Evolutionary conservation across 352 stramenopile genomes (phyloP), one percentile per base, ranked within the genome.

Genomic region (Peronospora farinosa): DNA sequence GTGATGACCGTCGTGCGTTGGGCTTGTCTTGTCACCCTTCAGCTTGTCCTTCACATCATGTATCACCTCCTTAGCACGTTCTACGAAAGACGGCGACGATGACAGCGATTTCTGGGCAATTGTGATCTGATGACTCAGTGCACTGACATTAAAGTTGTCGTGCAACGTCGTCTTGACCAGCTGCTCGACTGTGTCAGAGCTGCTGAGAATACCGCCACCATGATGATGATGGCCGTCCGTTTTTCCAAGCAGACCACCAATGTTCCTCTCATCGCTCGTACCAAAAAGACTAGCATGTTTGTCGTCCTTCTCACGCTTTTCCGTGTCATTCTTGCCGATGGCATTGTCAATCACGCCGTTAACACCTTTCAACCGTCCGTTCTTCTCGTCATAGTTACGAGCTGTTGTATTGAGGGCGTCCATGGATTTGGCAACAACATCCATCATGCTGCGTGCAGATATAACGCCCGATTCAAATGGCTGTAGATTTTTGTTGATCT

Each of bases 351-450:
- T 61, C 10, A 61, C 50, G 13, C 45, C 32, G 0, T 42, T 57
- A 25, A 65, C 60, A 15, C 57, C 57, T 12, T 53, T 61, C 23
- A 40, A 13, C 13, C 60, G 60, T 11, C 51, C 47, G 23, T 63
- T 63, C 47, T 55, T 49, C 28, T 67, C 38, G 28, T 67, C 58
- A 23, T 67, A 63, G 15, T 41, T 17, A 7, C 48, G 58, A 49
- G 40, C 53, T 12, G 38, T 32, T 16, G 51, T 67, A 37, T 52
- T 59, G 19, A 67, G 17, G 3, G 25, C 32, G 2, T 54, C 54
- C 37, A 67, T 51, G 10, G 58, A 38, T 2, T 59, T 41, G 4
- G 47, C 19, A 0, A 50, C 16, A 2, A 31, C 38, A 7, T 33
- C 54, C 42, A 52, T 58, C 37, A 49, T 54, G 43, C 40, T 63